Conservation (phyloP, 345 rosid species). For the Moricandia moricandioides region DNA sequence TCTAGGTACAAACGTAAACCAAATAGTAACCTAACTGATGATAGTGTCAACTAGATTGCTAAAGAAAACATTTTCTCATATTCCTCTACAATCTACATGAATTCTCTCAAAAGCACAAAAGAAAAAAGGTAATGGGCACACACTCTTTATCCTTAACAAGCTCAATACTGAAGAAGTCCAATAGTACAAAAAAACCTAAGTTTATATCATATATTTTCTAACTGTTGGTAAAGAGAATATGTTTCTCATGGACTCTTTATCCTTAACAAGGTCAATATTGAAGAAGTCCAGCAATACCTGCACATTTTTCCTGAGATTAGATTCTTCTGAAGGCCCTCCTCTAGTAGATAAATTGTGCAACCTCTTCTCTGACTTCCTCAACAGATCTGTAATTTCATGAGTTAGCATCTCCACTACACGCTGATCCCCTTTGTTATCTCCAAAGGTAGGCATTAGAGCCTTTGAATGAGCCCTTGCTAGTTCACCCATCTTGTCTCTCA, state of each 20-base stretch:
- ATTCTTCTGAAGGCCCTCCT: constrained; percentile 82
- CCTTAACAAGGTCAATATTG: background rate
- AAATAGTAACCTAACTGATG: background rate
- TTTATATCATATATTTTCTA: too few relatives aligned
- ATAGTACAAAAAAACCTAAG: too few relatives aligned
- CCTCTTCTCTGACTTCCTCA: constrained; percentile 73
- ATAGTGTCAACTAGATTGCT: background rate
- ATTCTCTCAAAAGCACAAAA: too few relatives aligned
- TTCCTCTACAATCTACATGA: too few relatives aligned
- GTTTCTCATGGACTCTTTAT: background rate
- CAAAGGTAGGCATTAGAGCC: constrained; percentile 90
- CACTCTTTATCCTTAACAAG: too few relatives aligned
- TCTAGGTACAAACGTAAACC: background rate
- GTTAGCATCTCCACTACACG: constrained; percentile 67
- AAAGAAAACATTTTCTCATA: too few relatives aligned
- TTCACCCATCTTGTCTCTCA: constrained; percentile 64
- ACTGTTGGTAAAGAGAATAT: background rate
- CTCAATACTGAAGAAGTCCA: too few relatives aligned
- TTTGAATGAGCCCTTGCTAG: constrained; percentile 78
- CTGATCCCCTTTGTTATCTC: constrained; percentile 79
- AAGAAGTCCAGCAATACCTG: constrained; percentile 53
- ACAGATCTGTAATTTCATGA: constrained; percentile 61
- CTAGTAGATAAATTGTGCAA: constrained; percentile 54
- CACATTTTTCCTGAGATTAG: constrained; percentile 78
- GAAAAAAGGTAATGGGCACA: too few relatives aligned